Evolutionary conservation across 176 grass and related monocot species (phyloP).

Genomic region (Melocanna baccifera): DNA sequence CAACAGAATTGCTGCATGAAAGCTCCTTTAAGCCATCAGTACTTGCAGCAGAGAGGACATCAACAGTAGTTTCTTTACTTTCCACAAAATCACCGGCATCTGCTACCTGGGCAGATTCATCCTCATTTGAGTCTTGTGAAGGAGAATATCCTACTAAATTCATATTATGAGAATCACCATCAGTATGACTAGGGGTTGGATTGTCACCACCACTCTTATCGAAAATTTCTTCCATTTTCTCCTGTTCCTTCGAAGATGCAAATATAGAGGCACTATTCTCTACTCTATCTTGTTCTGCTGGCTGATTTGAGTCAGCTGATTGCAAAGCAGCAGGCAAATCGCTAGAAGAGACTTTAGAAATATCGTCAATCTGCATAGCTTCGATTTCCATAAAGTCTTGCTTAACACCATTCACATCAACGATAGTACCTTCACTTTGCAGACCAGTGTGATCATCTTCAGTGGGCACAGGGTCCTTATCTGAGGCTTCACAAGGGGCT

Average conservation of each 20-base stretch:
- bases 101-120: conserved; percentile 7
- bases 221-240: conserved; percentile 7
- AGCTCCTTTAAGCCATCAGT: neutral
- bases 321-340: conserved; percentile 8
- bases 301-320: conserved; percentile 17
- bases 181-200: neutral
- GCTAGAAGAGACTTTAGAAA: conserved; percentile 5
- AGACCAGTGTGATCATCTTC: conserved; percentile 22
- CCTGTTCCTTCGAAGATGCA: neutral
- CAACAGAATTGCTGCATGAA: neutral
- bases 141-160: conserved; percentile 45
- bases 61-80: conserved; percentile 2
- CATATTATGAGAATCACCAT: conserved; percentile 17
- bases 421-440: neutral
- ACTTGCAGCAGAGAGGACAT: neutral
- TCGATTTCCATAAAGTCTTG: neutral
- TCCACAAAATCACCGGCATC: conserved; percentile 4
- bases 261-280: neutral
- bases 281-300: neutral
- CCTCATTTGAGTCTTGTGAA: conserved; percentile 38
- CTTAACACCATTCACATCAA: neutral
- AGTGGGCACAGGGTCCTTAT: neutral
- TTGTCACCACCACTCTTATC: neutral
- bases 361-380: neutral
- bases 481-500: conserved; percentile 12